Conservation (phyloP, 345 rosid species). For the Arabidopsis thaliana region TAIR10.1 NC_003071.7:15965001-15965500, state of each 20-base stretch:
- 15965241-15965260: slow-evolving; percentile 2
- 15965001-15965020: slow-evolving; percentile 47
- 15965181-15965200: background rate
- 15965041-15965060: slow-evolving; percentile 41
- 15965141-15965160: background rate
- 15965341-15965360: background rate
- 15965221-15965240: background rate
- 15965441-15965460: slow-evolving; percentile 27
- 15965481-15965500: slow-evolving; percentile 18
- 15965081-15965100: slow-evolving; percentile 15
- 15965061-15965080: slow-evolving; percentile 35
- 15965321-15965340: slow-evolving; percentile 14
- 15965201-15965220: background rate
- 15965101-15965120: background rate
- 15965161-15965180: background rate
- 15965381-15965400: background rate
- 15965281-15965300: background rate
- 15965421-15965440: slow-evolving; percentile 16
- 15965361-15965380: background rate
- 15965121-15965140: background rate
- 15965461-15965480: slow-evolving; percentile 39
- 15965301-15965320: background rate
- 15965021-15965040: slow-evolving; percentile 44
- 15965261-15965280: background rate
- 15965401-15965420: background rate